Conservation (phyloP, 345 rosid genomes). For the Arabis hirsuta region DNA sequence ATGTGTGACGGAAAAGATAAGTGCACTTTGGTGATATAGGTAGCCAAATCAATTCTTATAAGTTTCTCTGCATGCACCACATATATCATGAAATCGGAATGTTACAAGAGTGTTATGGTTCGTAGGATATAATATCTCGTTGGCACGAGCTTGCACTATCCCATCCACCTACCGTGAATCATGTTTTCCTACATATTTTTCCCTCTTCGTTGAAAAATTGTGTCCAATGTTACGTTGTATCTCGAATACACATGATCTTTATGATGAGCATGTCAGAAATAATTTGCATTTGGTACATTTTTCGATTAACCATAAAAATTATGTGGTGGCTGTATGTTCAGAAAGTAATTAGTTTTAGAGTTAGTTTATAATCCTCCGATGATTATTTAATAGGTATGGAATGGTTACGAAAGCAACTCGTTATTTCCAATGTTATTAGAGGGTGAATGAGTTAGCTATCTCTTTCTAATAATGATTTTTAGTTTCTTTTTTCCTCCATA, state of each 20-base stretch:
- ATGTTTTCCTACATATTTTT: neutral
- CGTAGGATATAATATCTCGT: conserved; percentile 27
- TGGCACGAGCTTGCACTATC: conserved; percentile 37
- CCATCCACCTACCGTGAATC: conserved; percentile 36
- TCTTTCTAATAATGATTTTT: conserved; percentile 35
- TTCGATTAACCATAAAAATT: neutral
- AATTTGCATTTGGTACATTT: neutral
- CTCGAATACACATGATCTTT: neutral
- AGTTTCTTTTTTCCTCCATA: conserved; percentile 16
- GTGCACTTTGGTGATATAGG: too few relatives aligned
- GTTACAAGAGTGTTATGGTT: neutral
- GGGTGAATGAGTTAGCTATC: conserved; percentile 32
- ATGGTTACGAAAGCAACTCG: conserved; percentile 14
- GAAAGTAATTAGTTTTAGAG: neutral
- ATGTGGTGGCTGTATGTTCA: neutral
- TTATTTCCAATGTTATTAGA: conserved; percentile 19
- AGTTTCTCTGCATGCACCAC: too few relatives aligned
- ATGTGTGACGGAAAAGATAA: too few relatives aligned
- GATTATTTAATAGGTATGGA: neutral
- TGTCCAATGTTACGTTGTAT: neutral
- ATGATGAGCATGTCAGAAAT: neutral
- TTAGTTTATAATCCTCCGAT: neutral
- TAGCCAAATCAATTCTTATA: too few relatives aligned
- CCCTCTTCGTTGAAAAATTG: neutral
- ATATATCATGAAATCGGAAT: too few relatives aligned